phyloP scores from a whole-genome alignment of 2,329 filamentous ascomycete genomes.

The Aureobasidium sp. region DNA sequence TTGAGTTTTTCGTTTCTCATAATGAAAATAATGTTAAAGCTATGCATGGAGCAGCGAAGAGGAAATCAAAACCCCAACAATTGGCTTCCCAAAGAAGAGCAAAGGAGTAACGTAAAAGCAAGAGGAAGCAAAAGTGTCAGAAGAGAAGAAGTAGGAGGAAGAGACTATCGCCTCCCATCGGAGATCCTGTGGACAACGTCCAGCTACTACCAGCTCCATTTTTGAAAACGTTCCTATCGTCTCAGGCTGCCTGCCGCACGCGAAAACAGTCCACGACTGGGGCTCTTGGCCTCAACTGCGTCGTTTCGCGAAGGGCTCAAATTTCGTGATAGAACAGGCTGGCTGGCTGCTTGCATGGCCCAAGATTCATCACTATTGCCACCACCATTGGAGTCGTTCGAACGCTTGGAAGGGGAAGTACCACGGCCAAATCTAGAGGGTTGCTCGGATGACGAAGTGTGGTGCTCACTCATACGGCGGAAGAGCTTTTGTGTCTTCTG shows the following conservation, averaged over 20 bases:
- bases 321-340: neutral
- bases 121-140: neutral
- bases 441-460: neutral
- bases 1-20: neutral
- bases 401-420: neutral
- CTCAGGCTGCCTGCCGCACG: constrained; percentile 1
- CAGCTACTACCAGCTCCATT: neutral
- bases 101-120: neutral
- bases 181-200: too few relatives aligned
- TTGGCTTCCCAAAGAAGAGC: neutral
- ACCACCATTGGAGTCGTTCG: neutral
- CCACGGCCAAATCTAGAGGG: neutral
- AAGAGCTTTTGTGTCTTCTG: constrained; percentile 25
- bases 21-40: neutral
- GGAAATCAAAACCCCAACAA: neutral
- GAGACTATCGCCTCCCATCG: neutral
- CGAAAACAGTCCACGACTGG: neutral
- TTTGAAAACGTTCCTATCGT: neutral
- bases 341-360: constrained; percentile 3
- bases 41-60: neutral
- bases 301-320: neutral
- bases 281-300: neutral
- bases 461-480: constrained; percentile 23
- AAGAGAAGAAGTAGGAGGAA: neutral
- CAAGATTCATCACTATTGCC: neutral